Evolutionary conservation across 768 basidiomycete genomes (phyloP).

Genomic region (Lentinula detonsa): DNA sequence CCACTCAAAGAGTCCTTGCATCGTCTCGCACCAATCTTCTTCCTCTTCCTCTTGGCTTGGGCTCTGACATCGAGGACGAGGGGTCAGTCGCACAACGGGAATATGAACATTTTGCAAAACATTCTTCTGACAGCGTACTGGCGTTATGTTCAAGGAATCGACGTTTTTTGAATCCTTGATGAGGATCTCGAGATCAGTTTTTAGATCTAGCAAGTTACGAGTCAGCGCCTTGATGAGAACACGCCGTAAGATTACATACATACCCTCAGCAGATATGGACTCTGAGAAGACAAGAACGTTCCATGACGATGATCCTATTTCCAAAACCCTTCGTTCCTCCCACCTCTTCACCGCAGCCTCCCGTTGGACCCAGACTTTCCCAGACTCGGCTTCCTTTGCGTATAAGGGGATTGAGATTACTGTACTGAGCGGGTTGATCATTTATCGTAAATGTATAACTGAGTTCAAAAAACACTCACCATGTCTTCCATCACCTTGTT

Average conservation of each 20-base stretch:
- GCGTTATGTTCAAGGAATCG: conserved; percentile 9
- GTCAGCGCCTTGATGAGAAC: not conserved
- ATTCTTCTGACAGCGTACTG: conserved; percentile 14
- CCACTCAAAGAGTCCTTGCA: conserved; percentile 61
- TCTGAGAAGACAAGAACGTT: conserved; percentile 32
- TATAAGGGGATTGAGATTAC: conserved; percentile 43
- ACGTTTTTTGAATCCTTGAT: conserved; percentile 8
- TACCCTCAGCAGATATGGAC: not conserved
- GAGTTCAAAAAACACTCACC: conserved; percentile 27
- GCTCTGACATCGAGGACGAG: conserved; percentile 13
- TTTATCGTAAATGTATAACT: not conserved
- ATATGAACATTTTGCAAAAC: conserved; percentile 31
- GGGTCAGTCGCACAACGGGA: conserved; percentile 28
- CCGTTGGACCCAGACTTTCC: conserved; percentile 28
- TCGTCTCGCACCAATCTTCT: conserved; percentile 46
- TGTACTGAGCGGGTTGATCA: conserved; percentile 18
- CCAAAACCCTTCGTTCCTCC: conserved; percentile 37
- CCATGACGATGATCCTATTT: conserved; percentile 28
- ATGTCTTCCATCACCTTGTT: conserved; percentile 38
- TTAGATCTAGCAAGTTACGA: not conserved
- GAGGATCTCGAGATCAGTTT: conserved; percentile 3
- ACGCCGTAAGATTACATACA: not conserved
- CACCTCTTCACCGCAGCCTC: conserved; percentile 37
- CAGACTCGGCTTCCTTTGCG: conserved; percentile 27
- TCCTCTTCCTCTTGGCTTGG: conserved; percentile 19